Conservation (phyloP, 305 asterid genomes). For the Fraxinus dipetala region DNA sequence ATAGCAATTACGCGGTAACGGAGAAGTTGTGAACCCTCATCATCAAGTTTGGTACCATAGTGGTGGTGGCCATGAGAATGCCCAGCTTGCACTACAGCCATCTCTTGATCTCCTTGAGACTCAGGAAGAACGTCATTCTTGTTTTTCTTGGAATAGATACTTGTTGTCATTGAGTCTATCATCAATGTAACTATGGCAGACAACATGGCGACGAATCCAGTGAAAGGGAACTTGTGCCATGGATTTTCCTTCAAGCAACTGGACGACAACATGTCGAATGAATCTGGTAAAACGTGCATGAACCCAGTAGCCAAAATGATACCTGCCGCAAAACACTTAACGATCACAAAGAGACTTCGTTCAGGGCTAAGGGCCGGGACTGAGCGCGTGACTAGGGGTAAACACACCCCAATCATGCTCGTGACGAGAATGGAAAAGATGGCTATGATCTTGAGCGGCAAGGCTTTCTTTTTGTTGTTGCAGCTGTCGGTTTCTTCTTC, state of each 20-base stretch:
- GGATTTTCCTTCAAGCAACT: constrained; percentile 52
- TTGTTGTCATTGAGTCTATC: constrained; percentile 63
- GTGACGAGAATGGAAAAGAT: constrained; percentile 44
- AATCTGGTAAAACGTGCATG: constrained; percentile 80
- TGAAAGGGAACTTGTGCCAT: constrained; percentile 66
- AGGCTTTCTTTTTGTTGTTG: constrained; percentile 45
- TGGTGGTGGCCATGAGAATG: constrained; percentile 34
- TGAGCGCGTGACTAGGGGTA: constrained; percentile 47
- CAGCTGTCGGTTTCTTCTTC: constrained; percentile 27
- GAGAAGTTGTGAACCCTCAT: constrained; percentile 33
- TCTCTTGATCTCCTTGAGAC: constrained; percentile 17
- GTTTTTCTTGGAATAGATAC: constrained; percentile 43
- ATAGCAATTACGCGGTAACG: constrained; percentile 68
- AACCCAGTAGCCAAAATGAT: constrained; percentile 68
- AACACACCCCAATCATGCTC: constrained; percentile 62
- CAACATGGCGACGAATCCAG: constrained; percentile 73
- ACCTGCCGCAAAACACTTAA: constrained; percentile 67
- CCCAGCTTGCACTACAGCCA: constrained; percentile 26
- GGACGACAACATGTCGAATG: constrained; percentile 60
- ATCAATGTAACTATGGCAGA: constrained; percentile 57
- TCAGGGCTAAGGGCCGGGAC: constrained; percentile 62
- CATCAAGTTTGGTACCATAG: constrained; percentile 31
- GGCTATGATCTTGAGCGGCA: constrained; percentile 62
- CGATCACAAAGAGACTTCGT: constrained; percentile 42
- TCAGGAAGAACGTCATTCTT: constrained; percentile 26